Evolutionary conservation across 2,329 filamentous ascomycete species (phyloP).

Genomic region (Coniochaeta prunicola): DNA sequence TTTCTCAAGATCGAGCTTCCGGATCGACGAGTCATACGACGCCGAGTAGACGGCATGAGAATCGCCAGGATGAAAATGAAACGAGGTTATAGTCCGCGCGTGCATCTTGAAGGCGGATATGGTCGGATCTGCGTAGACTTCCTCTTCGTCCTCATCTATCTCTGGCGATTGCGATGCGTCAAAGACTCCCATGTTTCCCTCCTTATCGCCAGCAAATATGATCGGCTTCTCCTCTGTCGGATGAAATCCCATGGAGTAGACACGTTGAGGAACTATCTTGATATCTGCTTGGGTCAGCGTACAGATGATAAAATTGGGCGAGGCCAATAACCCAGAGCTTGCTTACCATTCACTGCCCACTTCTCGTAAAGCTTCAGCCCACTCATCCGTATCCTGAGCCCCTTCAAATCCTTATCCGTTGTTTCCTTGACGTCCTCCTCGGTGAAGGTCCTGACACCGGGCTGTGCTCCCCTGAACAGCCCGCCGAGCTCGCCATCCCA

Average conservation of each 20-base stretch:
- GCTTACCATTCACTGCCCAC: slow-evolving; percentile 70
- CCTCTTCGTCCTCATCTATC: slow-evolving; percentile 56
- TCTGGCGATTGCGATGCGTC: slow-evolving; percentile 67
- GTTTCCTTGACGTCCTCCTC: slow-evolving; percentile 78
- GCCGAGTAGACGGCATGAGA: slow-evolving; percentile 71
- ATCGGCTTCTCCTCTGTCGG: slow-evolving; percentile 79
- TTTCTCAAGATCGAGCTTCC: slow-evolving; percentile 76
- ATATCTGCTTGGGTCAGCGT: slow-evolving; percentile 50
- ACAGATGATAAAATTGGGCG: not conserved
- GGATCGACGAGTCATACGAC: slow-evolving; percentile 89
- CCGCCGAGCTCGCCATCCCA: slow-evolving; percentile 62
- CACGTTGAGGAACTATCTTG: slow-evolving; percentile 80
- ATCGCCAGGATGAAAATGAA: slow-evolving; percentile 69
- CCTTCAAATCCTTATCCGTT: slow-evolving; percentile 66
- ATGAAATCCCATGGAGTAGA: slow-evolving; percentile 85
- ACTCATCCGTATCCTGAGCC: slow-evolving; percentile 69
- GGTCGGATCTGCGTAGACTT: slow-evolving; percentile 60
- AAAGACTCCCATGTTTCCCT: slow-evolving; percentile 84
- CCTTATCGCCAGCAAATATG: slow-evolving; percentile 89
- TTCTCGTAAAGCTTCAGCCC: slow-evolving; percentile 72
- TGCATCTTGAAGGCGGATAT: slow-evolving; percentile 89
- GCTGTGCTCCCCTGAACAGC: slow-evolving; percentile 50
- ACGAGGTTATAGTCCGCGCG: slow-evolving; percentile 77
- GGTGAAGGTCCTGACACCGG: slow-evolving; percentile 77
- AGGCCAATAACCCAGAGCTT: not conserved